These are phyloP conservation scores for Pleurotus pulmonarius DNA, from an alignment of 768 basidiomycete genomes.

Conservation along the genomic window DNA sequence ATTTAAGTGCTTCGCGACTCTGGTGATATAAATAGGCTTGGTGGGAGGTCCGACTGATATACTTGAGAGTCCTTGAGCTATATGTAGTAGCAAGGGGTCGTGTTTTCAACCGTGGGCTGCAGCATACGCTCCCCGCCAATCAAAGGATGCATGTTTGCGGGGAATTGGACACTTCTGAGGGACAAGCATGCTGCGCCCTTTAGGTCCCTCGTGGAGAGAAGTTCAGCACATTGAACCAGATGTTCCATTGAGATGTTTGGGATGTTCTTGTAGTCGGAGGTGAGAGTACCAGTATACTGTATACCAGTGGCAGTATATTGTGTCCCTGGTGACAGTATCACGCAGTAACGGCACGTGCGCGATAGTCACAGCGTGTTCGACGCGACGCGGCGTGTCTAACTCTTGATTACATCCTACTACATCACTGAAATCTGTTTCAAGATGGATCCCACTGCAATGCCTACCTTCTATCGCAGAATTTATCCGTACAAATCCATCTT, in stretches of 20 bases:
- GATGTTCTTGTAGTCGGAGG: no score
- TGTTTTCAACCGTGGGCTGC: no score
- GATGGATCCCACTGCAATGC: conserved; percentile 31
- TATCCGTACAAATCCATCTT: conserved; percentile 96
- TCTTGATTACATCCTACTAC: background rate
- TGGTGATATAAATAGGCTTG: background rate
- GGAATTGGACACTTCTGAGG: no score
- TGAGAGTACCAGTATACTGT: no score
- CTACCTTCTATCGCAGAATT: conserved; percentile 79
- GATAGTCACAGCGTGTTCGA: no score
- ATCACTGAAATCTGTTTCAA: conserved; percentile 3
- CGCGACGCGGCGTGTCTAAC: background rate
- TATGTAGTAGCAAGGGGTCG: background rate
- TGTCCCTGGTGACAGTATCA: no score
- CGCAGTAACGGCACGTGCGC: no score
- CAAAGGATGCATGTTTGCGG: background rate
- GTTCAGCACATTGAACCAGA: no score
- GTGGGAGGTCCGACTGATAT: background rate
- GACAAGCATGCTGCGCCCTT: no score
- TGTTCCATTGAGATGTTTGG: no score
- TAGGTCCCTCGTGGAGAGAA: no score
- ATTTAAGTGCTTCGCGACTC: background rate
- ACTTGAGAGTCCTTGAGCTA: background rate
- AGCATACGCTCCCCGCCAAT: background rate
- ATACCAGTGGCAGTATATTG: no score